Evolutionary conservation across 257 asterid genomes (phyloP), one percentile per base, ranked within the genome.

Genomic region (Fraxinus americana): DNA sequence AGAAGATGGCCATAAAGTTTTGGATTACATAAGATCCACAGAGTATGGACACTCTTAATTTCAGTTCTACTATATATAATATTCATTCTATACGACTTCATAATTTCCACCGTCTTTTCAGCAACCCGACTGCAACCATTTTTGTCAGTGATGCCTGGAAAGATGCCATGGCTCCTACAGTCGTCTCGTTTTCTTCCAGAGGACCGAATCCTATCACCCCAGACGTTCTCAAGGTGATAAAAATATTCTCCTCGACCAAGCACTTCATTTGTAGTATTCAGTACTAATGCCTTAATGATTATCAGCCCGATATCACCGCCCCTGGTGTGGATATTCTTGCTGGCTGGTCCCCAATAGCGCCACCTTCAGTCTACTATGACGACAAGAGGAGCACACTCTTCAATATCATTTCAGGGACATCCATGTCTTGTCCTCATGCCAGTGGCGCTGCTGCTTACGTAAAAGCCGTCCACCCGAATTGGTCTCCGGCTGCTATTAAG

Each of bases 261-360:
- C 45, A 25, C 19, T 30, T 14, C 4, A 0, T 61, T 16, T 41
- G 4, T 43, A 57, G 69, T 39, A 74, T 29, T 45, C 39, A 7
- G 17, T 25, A 27, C 52, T 23, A 6, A 73, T 54, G 4, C 34
- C 34, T 75, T 14, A 16, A 12, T 30, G 67, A 38, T 14, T 57
- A 27, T 54, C 82, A 87, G 91, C 91, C 91, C 67, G 89, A 87
- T 71, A 75, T 87, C 68, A 83, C 88, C 2, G 89, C 91, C 45
- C 89, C 91, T 3, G 91, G 91, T 10, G 89, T 87, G 76, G 89
- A 87, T 78, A 87, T 87, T 80, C 89, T 87, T 1, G 91, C 91
- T 8, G 91, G 86, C 36, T 87, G 91, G 91, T 87, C 89, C 19
- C 89, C 89, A 0, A 1, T 77, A 14, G 65, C 91, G 13, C 82